These are phyloP conservation scores for Lactifluus echinatus DNA, from an alignment of 768 basidiomycete genomes.

Conservation along the genomic window DNA sequence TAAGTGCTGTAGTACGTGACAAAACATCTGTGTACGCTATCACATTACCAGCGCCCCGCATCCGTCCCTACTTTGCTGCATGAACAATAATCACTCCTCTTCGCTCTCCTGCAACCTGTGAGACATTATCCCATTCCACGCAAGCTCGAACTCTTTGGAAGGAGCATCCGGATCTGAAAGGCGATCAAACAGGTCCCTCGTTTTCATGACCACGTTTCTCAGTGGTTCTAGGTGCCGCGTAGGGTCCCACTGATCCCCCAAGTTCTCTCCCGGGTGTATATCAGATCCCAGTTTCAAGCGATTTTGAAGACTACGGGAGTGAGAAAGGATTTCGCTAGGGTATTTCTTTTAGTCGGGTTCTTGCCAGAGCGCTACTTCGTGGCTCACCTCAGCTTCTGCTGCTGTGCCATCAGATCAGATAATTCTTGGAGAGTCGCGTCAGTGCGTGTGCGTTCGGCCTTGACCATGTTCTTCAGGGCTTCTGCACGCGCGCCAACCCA, in stretches of 20 bases:
- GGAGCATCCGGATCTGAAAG: not conserved
- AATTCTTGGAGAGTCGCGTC: not conserved
- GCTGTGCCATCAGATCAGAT: not conserved
- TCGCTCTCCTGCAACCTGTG: not conserved
- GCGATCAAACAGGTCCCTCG: not conserved
- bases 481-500: not conserved
- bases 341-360: not conserved
- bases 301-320: not conserved
- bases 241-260: not conserved
- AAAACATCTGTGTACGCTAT: not conserved
- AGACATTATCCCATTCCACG: slow-evolving; percentile 12
- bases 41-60: not conserved
- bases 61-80: not conserved
- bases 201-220: not conserved
- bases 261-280: not conserved
- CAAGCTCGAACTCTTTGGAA: slow-evolving; percentile 1
- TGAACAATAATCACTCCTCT: not conserved
- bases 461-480: not conserved
- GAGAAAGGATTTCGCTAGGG: not conserved
- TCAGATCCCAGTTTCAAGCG: not conserved
- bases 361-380: not conserved
- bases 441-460: not conserved
- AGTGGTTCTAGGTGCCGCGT: not conserved
- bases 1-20: too few relatives aligned
- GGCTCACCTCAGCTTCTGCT: not conserved